Percentiles rank a stretch among this genome's conserved stretches.
These are phyloP conservation scores for Adansonia rubrostipa DNA, from an alignment of 441 rosid species.

Conservation along the genomic window DNA sequence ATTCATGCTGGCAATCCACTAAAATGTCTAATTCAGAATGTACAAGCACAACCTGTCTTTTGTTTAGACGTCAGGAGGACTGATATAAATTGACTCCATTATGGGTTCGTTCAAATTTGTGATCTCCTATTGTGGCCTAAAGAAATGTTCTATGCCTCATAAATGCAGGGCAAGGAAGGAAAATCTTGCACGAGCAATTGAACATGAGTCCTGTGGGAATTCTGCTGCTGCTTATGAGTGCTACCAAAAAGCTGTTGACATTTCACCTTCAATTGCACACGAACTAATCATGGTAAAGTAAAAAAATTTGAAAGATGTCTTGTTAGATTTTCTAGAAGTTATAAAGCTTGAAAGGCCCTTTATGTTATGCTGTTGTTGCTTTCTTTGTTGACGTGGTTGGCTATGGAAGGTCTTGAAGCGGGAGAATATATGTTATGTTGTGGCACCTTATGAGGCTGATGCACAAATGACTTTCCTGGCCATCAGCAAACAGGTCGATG, in stretches of 20 bases:
- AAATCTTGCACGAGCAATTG: slow-evolving; percentile 82
- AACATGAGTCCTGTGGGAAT: slow-evolving; percentile 86
- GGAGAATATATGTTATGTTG: slow-evolving; percentile 74
- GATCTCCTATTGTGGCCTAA: slow-evolving; percentile 1
- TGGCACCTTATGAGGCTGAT: slow-evolving; percentile 98
- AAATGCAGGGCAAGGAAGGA: slow-evolving; percentile 79
- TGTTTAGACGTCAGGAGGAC: neutral
- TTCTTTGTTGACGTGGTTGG: slow-evolving; percentile 37
- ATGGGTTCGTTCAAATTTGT: neutral
- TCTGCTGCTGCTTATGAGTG: slow-evolving; percentile 84
- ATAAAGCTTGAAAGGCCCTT: slow-evolving; percentile 3
- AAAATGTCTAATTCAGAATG: neutral
- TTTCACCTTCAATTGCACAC: slow-evolving; percentile 86
- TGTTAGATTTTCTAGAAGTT: neutral
- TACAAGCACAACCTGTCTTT: slow-evolving; percentile 1
- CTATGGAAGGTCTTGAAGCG: slow-evolving; percentile 69
- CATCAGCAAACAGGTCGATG: slow-evolving; percentile 77
- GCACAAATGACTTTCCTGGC: slow-evolving; percentile 97
- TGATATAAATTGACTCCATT: neutral
- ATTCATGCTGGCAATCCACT: neutral
- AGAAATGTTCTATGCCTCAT: slow-evolving; percentile 19
- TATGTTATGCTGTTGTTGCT: slow-evolving; percentile 22
- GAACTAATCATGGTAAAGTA: slow-evolving; percentile 75
- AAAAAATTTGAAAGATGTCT: neutral
- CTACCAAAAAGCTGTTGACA: slow-evolving; percentile 94